Conservation (phyloP, 345 rosid genomes). For the Carallia pectinifolia region DNA sequence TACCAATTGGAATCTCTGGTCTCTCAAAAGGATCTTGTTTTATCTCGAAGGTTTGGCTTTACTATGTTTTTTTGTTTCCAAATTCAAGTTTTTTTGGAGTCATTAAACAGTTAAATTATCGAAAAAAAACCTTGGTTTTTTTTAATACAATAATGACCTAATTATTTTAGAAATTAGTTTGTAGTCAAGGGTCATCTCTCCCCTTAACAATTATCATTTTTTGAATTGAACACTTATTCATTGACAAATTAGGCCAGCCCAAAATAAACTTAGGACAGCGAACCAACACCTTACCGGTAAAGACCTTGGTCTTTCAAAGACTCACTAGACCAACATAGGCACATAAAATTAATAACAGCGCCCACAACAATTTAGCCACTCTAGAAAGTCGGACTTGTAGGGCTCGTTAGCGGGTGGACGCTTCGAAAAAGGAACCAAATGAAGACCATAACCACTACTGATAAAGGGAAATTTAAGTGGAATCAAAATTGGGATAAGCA, state of each 20-base stretch:
- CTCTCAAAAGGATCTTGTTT: neutral
- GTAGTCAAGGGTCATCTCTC: too few species aligned
- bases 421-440: neutral
- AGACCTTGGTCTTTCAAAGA: neutral
- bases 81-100: neutral
- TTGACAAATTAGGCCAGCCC: too few species aligned
- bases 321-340: neutral
- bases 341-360: neutral
- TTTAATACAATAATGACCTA: too few species aligned
- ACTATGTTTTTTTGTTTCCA: neutral
- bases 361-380: constrained; percentile 7
- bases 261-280: too few species aligned
- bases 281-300: too few species aligned
- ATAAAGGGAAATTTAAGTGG: neutral
- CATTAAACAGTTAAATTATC: too few species aligned
- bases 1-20: constrained; percentile 19
- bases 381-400: constrained; percentile 37
- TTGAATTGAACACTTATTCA: too few species aligned
- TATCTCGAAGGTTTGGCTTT: neutral
- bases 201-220: too few species aligned
- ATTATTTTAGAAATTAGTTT: too few species aligned
- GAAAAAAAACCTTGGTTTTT: neutral
- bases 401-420: neutral
- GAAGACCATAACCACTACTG: neutral
- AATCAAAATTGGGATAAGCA: neutral